Base-by-base conservation (phyloP, 129 eudicot genomes). In the Smallanthus sonchifolius region DNA sequence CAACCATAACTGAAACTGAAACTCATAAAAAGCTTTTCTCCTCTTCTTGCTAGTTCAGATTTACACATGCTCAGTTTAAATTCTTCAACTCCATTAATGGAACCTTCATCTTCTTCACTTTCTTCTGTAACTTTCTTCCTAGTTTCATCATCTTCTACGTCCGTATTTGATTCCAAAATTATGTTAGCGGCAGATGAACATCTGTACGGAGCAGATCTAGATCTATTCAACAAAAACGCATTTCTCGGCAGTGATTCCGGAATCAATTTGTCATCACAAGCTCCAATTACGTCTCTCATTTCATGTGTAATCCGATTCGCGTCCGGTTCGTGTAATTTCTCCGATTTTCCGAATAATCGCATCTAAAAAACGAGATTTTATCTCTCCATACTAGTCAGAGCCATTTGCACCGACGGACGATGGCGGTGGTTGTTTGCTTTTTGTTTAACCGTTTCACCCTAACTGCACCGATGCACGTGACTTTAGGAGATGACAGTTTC, bases 161-260 rank as follows among this genome's bases (percentile, higher is more conserved):
- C 75, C 51, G 47, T 10, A 69, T 48, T 9, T 75, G 87, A 72
- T 35, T 83, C 89, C 87, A 83, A 88, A 36, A 86, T 67, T 20
- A 67, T 69, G 32, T 73, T 67, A 5, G 83, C 87, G 4, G 85
- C 34, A 34, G 86, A 88, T 9, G n/a, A n/a, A n/a, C n/a, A n/a
- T 74, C 92, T 83, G 79, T 84, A 85, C 13, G 96, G 92, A 47
- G 87, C 96, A 64, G 96, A 91, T 77, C 91, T 83, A 16, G 91
- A 91, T 44, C 97, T 62, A 39, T 96, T 88, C 75, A 91, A 83
- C 20, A 88, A 10, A 19, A 91, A 78, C 37, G 92, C 91, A 63
- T 91, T 88, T 43, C 75, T 91, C 2, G 97, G 97, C 7, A 88
- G 85, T 2, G 81, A 20, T 10, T 52, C 20, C 5, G 74, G 14